Evolutionary conservation across 768 basidiomycete species (phyloP), one percentile per base, ranked within the genome.

Genomic region (Mycena floridula): DNA sequence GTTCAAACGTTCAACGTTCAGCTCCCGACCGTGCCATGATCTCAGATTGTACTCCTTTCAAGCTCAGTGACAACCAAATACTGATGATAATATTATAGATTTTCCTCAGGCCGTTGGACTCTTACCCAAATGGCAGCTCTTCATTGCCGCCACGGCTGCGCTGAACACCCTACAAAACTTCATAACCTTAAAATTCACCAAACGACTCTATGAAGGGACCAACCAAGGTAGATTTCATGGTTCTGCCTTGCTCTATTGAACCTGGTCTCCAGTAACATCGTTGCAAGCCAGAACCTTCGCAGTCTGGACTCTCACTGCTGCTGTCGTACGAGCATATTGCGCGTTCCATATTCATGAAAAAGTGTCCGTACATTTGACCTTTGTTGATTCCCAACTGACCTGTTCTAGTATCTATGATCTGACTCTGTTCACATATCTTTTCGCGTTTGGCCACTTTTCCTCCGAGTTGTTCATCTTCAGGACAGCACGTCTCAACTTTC

Each of bases 131-230:
- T 97, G 93, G 92, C 86, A 92, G 63, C 76, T 96, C 42, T 54
- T 94, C 48, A 79, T 93, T 27, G 79, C 90, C 27, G 67, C 72
- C 18, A 74, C 82, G 41, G 89, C 91, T 13, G 46, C 91, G 22
- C 89, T 95, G 72, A 98, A 98, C 70, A 79, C 82, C 2, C 55
- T 80, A 3, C 91, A 96, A 62, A 94, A 88, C 64, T 85, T 89
- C 55, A 51, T 73, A 25, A 91, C 88, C 1, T 72, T 88, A 41
- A 82, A 77, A 49, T 64, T 93, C 52, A 93, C 89, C 28, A 79
- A 81, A 45, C 75, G 73, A 56, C 70, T 98, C 8, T 98, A 98
- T 61, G 74, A 66, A 16, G 60, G 60, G 7, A 61, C 68, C 13
- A 61, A 74, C 11, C 53, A 58, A 12, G 37, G 40, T 26, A 38